Evolutionary conservation across 257 asterid species (phyloP).

Genomic region (Capsicum pubescens): DNA sequence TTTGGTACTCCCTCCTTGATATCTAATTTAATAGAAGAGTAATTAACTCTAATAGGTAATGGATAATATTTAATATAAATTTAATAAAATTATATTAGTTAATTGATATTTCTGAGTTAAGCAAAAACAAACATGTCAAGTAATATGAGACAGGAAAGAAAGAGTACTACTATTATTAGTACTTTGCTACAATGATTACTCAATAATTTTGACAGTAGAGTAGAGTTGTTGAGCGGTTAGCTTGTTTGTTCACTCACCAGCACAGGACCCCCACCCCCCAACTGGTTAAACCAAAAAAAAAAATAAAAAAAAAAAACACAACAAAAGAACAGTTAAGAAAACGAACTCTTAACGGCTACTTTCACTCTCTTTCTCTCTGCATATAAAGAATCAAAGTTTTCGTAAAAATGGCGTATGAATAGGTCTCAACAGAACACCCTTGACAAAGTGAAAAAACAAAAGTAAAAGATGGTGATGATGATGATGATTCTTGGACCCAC

Average conservation of each 20-base stretch:
- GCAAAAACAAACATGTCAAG: too few species aligned
- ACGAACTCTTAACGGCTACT: slow-evolving; percentile 44
- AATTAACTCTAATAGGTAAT: too few species aligned
- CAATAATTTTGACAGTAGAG: slow-evolving; percentile 27
- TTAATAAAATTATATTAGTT: too few species aligned
- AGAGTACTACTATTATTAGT: neutral
- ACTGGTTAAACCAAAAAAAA: too few species aligned
- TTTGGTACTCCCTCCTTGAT: neutral
- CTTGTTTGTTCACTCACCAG: slow-evolving; percentile 27
- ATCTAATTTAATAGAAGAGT: too few species aligned
- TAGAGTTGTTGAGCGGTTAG: slow-evolving; percentile 48
- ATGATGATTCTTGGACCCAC: slow-evolving; percentile 34
- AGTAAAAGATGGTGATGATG: neutral
- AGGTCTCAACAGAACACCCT: neutral
- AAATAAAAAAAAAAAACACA: neutral
- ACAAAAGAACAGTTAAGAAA: slow-evolving; percentile 17
- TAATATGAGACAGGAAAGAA: too few species aligned
- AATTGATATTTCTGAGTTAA: too few species aligned
- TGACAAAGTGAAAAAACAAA: neutral
- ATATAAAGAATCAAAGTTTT: neutral
- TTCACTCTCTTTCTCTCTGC: slow-evolving; percentile 23
- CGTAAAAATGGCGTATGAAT: slow-evolving; percentile 12
- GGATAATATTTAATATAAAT: too few species aligned
- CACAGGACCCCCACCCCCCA: neutral
- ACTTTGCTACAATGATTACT: slow-evolving; percentile 19